These are phyloP conservation scores for Eimeria sp. DNA, from an alignment of 169 alveolate genomes.

Conservation along the genomic window DNA sequence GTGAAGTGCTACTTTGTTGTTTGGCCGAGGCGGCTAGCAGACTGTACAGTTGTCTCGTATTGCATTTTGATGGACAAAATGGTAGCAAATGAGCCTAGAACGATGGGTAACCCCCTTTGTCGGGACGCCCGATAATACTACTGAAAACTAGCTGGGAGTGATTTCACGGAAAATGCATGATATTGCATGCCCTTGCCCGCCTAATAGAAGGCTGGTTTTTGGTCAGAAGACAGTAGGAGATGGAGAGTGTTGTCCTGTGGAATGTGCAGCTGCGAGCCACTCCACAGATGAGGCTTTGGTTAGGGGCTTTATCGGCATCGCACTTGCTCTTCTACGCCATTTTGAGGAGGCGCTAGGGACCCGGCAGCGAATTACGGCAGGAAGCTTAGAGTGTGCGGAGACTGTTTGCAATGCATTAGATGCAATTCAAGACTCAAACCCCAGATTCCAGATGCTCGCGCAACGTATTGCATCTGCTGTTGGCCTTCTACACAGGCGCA, in stretches of 20 bases:
- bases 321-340: slow-evolving; percentile 58
- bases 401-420: slow-evolving; percentile 46
- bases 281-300: not conserved
- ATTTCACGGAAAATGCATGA: not conserved
- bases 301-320: slow-evolving; percentile 51
- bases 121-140: not conserved
- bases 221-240: not conserved
- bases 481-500: slow-evolving; percentile 53
- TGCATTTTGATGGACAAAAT: not conserved
- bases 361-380: slow-evolving; percentile 53
- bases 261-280: slow-evolving; percentile 10
- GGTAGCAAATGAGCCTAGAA: not conserved
- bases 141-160: not conserved
- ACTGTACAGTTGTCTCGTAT: not conserved
- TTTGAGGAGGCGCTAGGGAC: slow-evolving; percentile 65
- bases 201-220: not conserved
- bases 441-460: not conserved
- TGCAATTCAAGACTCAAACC: not conserved
- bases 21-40: not conserved
- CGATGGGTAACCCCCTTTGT: not conserved
- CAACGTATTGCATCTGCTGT: slow-evolving; percentile 46
- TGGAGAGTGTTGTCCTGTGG: not conserved
- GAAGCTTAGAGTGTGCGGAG: slow-evolving; percentile 66
- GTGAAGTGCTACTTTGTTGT: not conserved
- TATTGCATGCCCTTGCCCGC: not conserved